phyloP scores from a whole-genome alignment of 1,139 yeast species.

The Arxiozyma slooffiae region DNA sequence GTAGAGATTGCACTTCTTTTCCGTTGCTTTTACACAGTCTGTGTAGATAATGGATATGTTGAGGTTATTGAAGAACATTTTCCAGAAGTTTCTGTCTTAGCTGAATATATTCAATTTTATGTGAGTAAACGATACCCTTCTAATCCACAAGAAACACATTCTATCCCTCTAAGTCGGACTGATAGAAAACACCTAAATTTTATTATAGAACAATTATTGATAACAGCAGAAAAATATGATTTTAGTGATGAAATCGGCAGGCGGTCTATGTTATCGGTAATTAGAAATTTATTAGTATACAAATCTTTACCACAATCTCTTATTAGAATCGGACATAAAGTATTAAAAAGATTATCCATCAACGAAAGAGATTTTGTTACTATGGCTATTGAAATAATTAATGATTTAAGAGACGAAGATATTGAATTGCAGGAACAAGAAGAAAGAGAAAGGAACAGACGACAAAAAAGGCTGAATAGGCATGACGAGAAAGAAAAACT shows the following conservation, averaged over 20 bases:
- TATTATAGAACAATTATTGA: conserved; percentile 62
- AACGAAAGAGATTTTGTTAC: conserved; percentile 77
- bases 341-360: conserved; percentile 60
- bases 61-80: conserved; percentile 61
- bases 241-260: conserved; percentile 89
- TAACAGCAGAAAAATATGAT: conserved; percentile 64
- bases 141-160: not conserved
- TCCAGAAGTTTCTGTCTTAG: conserved; percentile 73
- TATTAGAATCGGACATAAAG: conserved; percentile 50
- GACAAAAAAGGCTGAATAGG: conserved; percentile 6
- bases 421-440: conserved; percentile 32
- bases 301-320: conserved; percentile 43
- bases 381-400: conserved; percentile 75
- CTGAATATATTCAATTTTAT: conserved; percentile 32
- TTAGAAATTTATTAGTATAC: conserved; percentile 51
- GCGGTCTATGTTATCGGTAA: conserved; percentile 63
- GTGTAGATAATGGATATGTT: conserved; percentile 42
- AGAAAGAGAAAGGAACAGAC: conserved; percentile 8
- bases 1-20: conserved; percentile 69
- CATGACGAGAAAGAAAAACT: conserved; percentile 2
- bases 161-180: conserved; percentile 13
- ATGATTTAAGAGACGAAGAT: conserved; percentile 71
- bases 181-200: conserved; percentile 58
- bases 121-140: conserved; percentile 41
- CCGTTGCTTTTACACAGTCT: conserved; percentile 56